Conservation (phyloP, 306 rosid genomes). For the Notholithocarpus densiflorus region DNA sequence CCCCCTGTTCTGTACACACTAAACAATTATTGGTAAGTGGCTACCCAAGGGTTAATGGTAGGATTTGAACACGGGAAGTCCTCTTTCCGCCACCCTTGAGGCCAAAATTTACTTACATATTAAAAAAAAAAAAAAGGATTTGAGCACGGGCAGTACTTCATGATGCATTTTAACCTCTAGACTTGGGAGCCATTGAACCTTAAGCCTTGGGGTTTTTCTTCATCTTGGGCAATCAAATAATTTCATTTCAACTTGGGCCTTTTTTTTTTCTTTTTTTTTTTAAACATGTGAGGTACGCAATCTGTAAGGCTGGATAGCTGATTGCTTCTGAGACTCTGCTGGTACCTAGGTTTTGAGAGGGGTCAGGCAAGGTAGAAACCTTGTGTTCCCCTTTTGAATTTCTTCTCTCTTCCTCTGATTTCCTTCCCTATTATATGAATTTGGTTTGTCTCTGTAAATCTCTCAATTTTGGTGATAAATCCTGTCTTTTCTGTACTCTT, state of each 20-base stretch:
- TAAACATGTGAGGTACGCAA: not conserved
- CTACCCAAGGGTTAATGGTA: not conserved
- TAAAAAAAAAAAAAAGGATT: not conserved
- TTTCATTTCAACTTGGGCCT: not conserved
- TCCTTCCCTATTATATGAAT: conserved; percentile 10
- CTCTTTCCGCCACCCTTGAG: too few relatives aligned
- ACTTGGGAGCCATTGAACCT: not conserved
- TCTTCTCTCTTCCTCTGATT: not conserved
- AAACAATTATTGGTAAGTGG: not conserved
- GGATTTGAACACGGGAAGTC: not conserved
- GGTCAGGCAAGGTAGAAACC: not conserved
- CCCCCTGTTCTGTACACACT: not conserved
- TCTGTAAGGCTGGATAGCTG: not conserved
- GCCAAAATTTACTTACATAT: too few relatives aligned
- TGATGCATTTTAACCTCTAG: not conserved
- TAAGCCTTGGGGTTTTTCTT: not conserved
- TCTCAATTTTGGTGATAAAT: not conserved
- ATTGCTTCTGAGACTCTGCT: not conserved
- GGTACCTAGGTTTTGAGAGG: not conserved
- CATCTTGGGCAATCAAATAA: not conserved
- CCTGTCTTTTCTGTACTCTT: not conserved
- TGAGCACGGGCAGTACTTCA: not conserved
- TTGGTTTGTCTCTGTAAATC: not conserved
- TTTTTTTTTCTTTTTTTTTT: not conserved
- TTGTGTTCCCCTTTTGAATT: not conserved